Conservation (phyloP, 495 filamentous ascomycete species). For the Neurospora sp. region DNA sequence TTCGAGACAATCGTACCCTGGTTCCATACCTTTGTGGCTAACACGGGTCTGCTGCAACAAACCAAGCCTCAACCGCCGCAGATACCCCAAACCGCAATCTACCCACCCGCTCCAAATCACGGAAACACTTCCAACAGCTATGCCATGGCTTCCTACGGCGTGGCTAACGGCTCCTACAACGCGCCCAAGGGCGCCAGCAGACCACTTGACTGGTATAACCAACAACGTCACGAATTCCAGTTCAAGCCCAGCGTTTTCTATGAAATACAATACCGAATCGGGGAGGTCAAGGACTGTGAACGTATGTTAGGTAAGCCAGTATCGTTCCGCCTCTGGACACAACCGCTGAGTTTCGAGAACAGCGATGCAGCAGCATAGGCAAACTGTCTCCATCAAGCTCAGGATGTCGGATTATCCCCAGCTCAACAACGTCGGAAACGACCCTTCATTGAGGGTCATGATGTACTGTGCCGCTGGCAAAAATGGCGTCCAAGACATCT, state of each 20-base stretch:
- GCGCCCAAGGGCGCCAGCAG: background rate
- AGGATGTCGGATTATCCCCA: slow-evolving; percentile 37
- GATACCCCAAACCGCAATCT: slow-evolving; percentile 3
- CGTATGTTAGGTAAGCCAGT: slow-evolving; percentile 36
- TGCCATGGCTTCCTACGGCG: slow-evolving; percentile 7
- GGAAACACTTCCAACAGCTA: slow-evolving; percentile 1
- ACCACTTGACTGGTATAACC: background rate
- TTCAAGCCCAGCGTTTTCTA: slow-evolving; percentile 81
- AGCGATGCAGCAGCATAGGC: slow-evolving; percentile 53
- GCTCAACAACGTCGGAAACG: slow-evolving; percentile 39
- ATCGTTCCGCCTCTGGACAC: background rate
- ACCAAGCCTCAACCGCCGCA: slow-evolving; percentile 1
- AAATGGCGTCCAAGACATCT: slow-evolving; percentile 58
- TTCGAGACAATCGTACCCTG: slow-evolving; percentile 13
- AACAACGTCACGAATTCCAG: slow-evolving; percentile 4
- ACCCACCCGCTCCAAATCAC: background rate
- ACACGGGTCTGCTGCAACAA: background rate
- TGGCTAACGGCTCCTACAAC: slow-evolving; percentile 1
- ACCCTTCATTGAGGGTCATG: slow-evolving; percentile 56
- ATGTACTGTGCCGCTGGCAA: slow-evolving; percentile 63
- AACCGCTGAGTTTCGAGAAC: slow-evolving; percentile 6
- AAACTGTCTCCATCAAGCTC: slow-evolving; percentile 44
- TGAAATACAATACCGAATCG: slow-evolving; percentile 48
- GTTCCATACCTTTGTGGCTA: slow-evolving; percentile 3
- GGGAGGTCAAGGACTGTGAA: slow-evolving; percentile 54